Conservation (phyloP, 306 rosid species). For the Prinsepia uniflora region DNA sequence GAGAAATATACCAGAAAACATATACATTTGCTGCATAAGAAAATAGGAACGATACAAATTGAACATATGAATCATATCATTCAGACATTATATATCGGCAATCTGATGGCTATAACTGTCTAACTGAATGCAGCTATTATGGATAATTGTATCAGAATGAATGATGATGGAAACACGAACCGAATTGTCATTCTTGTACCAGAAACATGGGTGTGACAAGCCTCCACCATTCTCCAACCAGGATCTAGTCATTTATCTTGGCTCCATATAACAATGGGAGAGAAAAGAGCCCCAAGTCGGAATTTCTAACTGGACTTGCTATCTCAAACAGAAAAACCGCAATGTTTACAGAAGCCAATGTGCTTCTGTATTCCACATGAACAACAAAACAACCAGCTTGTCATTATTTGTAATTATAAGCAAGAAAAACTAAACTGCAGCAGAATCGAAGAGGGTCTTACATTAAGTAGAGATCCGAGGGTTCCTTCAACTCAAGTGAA, state of each 20-base stretch:
- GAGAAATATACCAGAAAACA: conserved; percentile 5
- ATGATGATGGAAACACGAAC: conserved; percentile 65
- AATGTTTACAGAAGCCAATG: conserved; percentile 67
- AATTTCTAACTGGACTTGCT: conserved; percentile 79
- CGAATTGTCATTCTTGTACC: conserved; percentile 83
- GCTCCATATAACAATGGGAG: conserved; percentile 81
- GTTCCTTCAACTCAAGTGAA: conserved; percentile 41
- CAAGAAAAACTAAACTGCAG: neutral
- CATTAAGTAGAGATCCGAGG: conserved; percentile 59
- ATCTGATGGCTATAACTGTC: no score
- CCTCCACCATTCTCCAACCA: conserved; percentile 98
- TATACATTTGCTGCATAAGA: neutral
- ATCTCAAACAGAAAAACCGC: conserved; percentile 86
- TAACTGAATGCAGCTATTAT: conserved; percentile 2
- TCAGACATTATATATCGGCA: neutral
- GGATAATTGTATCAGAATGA: conserved; percentile 12
- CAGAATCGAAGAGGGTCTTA: conserved; percentile 21
- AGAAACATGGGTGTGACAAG: conserved; percentile 98
- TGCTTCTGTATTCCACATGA: conserved; percentile 57
- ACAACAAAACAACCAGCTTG: conserved; percentile 17
- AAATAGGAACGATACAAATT: neutral
- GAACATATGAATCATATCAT: neutral
- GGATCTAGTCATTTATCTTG: conserved; percentile 74
- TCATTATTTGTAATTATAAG: neutral
- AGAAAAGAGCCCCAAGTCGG: conserved; percentile 58